A percentile compares a stretch with the other conserved stretches of the same genome.
Conservation (phyloP, 2,329 filamentous ascomycete genomes). For the Coniochaeta sp. region DNA sequence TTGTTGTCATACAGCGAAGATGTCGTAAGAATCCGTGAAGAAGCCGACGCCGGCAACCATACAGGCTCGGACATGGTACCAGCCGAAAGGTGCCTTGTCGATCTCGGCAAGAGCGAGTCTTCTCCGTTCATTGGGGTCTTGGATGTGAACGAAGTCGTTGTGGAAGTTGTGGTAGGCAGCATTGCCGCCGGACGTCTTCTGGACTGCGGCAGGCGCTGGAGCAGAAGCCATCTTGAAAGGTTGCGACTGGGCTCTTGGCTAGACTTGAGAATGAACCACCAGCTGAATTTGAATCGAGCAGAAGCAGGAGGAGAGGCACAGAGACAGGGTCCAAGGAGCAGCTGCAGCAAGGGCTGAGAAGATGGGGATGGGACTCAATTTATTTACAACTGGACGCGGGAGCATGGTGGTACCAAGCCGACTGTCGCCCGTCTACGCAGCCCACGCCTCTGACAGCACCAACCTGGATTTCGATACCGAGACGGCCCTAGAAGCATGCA, state of each 20-base stretch:
- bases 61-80: conserved; percentile 74
- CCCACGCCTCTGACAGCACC: not conserved
- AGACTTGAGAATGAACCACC: not conserved
- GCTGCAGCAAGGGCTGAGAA: not conserved
- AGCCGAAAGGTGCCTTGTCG: conserved; percentile 74
- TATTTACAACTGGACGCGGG: not conserved
- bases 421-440: not conserved
- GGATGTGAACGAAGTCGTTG: conserved; percentile 37
- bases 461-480: conserved; percentile 1
- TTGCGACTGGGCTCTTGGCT: not conserved
- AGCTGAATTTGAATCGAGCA: not conserved
- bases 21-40: conserved; percentile 64
- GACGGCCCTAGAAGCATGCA: not conserved
- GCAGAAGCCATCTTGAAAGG: conserved; percentile 12
- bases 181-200: conserved; percentile 57
- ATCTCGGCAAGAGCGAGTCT: conserved; percentile 75
- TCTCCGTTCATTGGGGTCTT: conserved; percentile 71
- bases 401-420: not conserved
- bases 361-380: not conserved
- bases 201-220: conserved; percentile 9
- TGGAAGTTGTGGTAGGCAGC: conserved; percentile 71
- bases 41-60: conserved; percentile 79
- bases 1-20: conserved; percentile 41
- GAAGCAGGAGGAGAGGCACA: not conserved
- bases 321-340: not conserved